Evolutionary conservation across 2,329 filamentous ascomycete species (phyloP).

Genomic region (Stemphylium beticola): DNA sequence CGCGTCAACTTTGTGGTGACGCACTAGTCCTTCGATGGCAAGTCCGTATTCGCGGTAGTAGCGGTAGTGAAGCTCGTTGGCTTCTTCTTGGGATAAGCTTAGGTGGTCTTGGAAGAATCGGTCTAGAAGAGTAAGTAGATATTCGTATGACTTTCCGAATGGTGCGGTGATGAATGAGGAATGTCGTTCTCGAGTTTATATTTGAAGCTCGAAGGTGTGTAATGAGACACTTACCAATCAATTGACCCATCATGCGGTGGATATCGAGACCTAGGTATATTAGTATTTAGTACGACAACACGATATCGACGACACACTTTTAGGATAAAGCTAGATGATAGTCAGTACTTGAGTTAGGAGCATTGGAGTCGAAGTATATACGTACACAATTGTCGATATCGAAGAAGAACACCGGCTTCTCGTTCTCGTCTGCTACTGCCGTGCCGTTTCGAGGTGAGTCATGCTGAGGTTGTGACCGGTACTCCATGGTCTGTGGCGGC

Average conservation of each 20-base stretch:
- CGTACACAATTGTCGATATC: conserved; percentile 96
- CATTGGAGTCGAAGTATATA: conserved; percentile 17
- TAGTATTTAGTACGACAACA: conserved; percentile 9
- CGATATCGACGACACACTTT: conserved; percentile 62
- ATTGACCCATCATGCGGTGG: conserved; percentile 82
- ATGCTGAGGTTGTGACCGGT: conserved; percentile 5
- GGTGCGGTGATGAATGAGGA: background rate
- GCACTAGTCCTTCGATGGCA: conserved; percentile 93
- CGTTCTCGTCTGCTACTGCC: conserved; percentile 34
- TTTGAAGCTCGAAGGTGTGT: background rate
- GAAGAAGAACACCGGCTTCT: conserved; percentile 71
- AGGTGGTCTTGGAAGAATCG: conserved; percentile 72
- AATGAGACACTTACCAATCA: conserved; percentile 65
- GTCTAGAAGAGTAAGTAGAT: conserved; percentile 49
- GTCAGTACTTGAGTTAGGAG: conserved; percentile 23
- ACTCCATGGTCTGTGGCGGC: conserved; percentile 11
- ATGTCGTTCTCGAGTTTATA: accelerated
- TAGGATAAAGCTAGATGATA: conserved; percentile 72
- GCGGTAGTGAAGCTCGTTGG: conserved; percentile 82
- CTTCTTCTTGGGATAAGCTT: conserved; percentile 75
- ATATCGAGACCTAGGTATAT: conserved; percentile 71
- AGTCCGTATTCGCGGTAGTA: conserved; percentile 97
- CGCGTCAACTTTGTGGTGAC: conserved; percentile 93
- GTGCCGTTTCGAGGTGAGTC: conserved; percentile 4
- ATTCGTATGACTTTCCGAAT: background rate